These are phyloP conservation scores for Ophiostoma sp. DNA, from an alignment of 2,329 filamentous ascomycete species.

Conservation along the genomic window DNA sequence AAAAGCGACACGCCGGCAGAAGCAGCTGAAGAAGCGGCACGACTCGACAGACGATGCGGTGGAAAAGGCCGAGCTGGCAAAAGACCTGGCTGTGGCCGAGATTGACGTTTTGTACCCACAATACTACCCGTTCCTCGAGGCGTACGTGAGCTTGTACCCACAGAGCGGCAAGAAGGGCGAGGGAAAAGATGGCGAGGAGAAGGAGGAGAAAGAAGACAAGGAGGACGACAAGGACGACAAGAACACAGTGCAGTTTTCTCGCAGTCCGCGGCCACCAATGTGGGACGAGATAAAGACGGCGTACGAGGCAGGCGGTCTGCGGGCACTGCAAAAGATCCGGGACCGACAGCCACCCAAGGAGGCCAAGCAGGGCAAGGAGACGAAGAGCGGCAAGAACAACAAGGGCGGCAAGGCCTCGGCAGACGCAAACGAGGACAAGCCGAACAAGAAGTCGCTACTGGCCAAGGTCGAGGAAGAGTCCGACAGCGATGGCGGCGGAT, in stretches of 20 bases:
- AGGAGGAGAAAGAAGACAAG: not conserved
- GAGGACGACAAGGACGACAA: conserved; percentile 30
- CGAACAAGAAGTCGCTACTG: conserved; percentile 9
- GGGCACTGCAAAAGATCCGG: conserved; percentile 55
- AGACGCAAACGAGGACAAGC: conserved; percentile 11
- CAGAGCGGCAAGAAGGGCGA: conserved; percentile 27
- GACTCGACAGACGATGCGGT: conserved; percentile 51
- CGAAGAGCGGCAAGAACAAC: not conserved
- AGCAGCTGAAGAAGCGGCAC: conserved; percentile 62
- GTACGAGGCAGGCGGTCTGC: conserved; percentile 58
- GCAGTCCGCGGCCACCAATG: conserved; percentile 57
- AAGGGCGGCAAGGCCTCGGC: not conserved
- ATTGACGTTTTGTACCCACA: conserved; percentile 75
- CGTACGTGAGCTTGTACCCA: conserved; percentile 67
- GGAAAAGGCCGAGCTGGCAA: conserved; percentile 53
- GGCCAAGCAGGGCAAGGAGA: conserved; percentile 15
- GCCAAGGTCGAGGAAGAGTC: conserved; percentile 5
- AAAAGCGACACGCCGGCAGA: conserved; percentile 68
- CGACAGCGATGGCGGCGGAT: conserved; percentile 48
- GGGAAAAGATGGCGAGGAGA: conserved; percentile 30
- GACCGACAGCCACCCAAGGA: conserved; percentile 47
- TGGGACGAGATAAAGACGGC: conserved; percentile 68
- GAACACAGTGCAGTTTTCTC: conserved; percentile 46
- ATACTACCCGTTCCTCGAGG: conserved; percentile 69
- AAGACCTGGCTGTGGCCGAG: conserved; percentile 65